Base-by-base conservation (phyloP, 805 yeast genomes). In the Saccharomycopsis schoenii region DNA sequence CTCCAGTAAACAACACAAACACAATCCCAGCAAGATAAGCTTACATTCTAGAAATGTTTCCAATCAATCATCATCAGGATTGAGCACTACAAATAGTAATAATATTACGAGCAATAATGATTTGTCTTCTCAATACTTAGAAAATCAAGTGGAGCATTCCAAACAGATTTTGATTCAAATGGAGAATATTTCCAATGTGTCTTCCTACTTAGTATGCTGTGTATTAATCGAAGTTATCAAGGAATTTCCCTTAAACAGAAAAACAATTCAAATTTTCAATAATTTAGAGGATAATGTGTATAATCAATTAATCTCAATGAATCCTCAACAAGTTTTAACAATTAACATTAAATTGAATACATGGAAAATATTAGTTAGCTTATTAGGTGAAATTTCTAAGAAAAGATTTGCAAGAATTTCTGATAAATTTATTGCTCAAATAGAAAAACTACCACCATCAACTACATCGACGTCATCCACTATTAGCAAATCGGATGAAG, bases 251-350 rank as follows among this genome's bases (percentile, higher is more conserved):
- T 76, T 81, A n/a, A 85, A 83, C 11, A 80, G 81, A 0, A 77
- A 85, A 60, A 96, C 92, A 6, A 89, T 84, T 57, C 96, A 89
- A 62, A 76, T 93, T 43, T 86, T 88, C 19, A 88, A 84, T 57
- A 89, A 88, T 67, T 76, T 94, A 10, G 98, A 94, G 71, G 98
- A 94, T 66, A 92, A 92, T 58, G 96, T 93, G 36, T 94, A 90
- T 75, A 85, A 89, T 15, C 97, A 94, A 71, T 74, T 94, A 60
- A 83, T 88, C 66, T 84, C 92, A 1, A 89, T 96, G 1, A 97
- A 94, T 68, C 96, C 97, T 0, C 75, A 76, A 42, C 70, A 82
- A 19, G 78, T 86, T 4, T 80, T 88, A 6, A 79, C 85, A 1
- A 85, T 89, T 55, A 75, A 84, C 25, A 89, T 93, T 1, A 81